Evolutionary conservation across 1,139 yeast genomes (phyloP), one percentile per base, ranked within the genome.

Genomic region (Hansenula lynferdii): DNA sequence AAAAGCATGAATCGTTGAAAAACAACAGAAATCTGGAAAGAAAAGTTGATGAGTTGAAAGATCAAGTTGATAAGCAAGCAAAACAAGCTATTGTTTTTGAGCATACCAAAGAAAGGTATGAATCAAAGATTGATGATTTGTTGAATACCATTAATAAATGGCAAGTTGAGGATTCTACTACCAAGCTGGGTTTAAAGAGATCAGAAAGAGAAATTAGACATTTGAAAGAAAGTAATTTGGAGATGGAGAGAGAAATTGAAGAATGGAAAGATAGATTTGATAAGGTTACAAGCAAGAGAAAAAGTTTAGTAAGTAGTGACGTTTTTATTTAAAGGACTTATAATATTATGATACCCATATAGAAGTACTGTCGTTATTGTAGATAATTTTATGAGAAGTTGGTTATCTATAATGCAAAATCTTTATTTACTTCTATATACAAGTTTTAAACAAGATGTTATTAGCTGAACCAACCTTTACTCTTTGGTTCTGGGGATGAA

Each of bases 241-340:
- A 72, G 41, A 57, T 82, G 47, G 89, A 85, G 57, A 75, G 69
- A 51, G 95, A 85, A 54, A 61, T 83, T 15, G 68, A 75, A 36
- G 80, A 77, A 42, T 78, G 89, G 77, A 75, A 75, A 51, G 66
- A 65, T 34, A 63, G 74, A 42, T 67, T 64, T 45, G 67, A 66
- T 21, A 40, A 47, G 3, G 28, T 57, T n/a, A 43, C 54, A 1
- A 38, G 47, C 5, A 53, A 51, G 25, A 50, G 51, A 37, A 43
- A 43, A 28, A 33, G 44, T 10, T 12, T 50, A 18, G 44, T 43
- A 9, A 44, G 47, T 1, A 52, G 48, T 16, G 62, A 56, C 35
- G 50, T 57, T 9, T 56, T 58, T 34, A 48, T 56, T 22, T 58
- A 38, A 42, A n/a, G n/a, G 17, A 28, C 6, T 4, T 27, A 17